A percentile compares a stretch with the other conserved stretches of the same genome.
Conservation (phyloP, 306 rosid species). For the Begonia peltatifolia region DNA sequence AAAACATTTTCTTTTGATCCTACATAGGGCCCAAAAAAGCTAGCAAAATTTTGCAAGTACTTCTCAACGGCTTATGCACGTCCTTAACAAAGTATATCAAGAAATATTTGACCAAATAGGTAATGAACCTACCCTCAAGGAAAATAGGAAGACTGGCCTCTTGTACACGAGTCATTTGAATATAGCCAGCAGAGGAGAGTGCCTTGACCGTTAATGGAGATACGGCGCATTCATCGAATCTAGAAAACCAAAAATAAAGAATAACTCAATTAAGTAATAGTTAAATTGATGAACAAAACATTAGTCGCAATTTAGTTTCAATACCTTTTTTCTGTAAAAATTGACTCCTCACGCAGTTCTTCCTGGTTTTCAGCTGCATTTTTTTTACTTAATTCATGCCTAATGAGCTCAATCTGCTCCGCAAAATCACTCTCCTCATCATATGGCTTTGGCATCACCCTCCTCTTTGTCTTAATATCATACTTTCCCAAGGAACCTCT, state of each 20-base stretch:
- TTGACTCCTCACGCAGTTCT: constrained; percentile 15
- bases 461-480: constrained; percentile 56
- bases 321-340: constrained; percentile 59
- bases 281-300: no score
- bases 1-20: no score
- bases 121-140: constrained; percentile 54
- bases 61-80: not conserved
- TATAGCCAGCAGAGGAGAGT: constrained; percentile 60
- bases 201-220: constrained; percentile 70
- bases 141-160: constrained; percentile 56
- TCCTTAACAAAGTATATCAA: not conserved
- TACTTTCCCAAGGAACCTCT: constrained; percentile 65
- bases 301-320: no score
- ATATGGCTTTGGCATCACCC: constrained; percentile 27
- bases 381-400: constrained; percentile 40
- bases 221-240: constrained; percentile 75
- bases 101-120: not conserved
- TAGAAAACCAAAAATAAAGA: constrained; percentile 17
- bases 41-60: no score
- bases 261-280: not conserved
- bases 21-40: no score
- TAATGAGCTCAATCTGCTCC: constrained; percentile 54
- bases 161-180: constrained; percentile 68
- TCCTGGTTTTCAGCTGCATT: constrained; percentile 22
- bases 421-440: constrained; percentile 31